Evolutionary conservation across 1,139 yeast genomes (phyloP).

Genomic region (Kurtzmaniella quercitrusa): DNA sequence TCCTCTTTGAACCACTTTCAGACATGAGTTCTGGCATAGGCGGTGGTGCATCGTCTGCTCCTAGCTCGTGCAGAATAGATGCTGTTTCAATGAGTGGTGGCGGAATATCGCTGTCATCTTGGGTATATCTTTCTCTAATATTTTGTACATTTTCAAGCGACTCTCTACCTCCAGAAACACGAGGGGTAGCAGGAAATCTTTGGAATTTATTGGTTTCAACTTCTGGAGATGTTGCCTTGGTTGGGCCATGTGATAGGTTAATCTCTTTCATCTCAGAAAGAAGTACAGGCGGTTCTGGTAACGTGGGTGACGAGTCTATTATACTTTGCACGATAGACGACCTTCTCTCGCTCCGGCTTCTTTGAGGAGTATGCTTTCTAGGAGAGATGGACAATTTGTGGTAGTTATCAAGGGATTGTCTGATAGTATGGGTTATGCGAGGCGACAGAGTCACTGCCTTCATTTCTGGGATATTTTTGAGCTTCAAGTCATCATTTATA

Average conservation of each 20-base stretch:
- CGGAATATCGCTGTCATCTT: slow-evolving; percentile 30
- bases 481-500: slow-evolving; percentile 21
- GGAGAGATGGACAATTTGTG: slow-evolving; percentile 36
- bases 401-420: slow-evolving; percentile 34
- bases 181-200: slow-evolving; percentile 50
- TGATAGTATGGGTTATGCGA: slow-evolving; percentile 20
- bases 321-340: slow-evolving; percentile 41
- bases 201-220: slow-evolving; percentile 17
- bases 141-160: slow-evolving; percentile 20
- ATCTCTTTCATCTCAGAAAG: slow-evolving; percentile 28
- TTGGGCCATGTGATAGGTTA: neutral
- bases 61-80: neutral
- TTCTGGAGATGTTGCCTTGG: neutral
- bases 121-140: slow-evolving; percentile 17
- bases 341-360: slow-evolving; percentile 19
- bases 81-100: slow-evolving; percentile 25
- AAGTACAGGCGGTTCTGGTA: slow-evolving; percentile 44
- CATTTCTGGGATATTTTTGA: slow-evolving; percentile 20
- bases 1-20: neutral
- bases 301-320: slow-evolving; percentile 48
- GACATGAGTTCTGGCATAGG: slow-evolving; percentile 4
- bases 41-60: slow-evolving; percentile 6
- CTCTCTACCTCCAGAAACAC: slow-evolving; percentile 20
- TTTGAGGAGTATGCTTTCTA: slow-evolving; percentile 24
- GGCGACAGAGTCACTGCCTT: slow-evolving; percentile 11